Base-by-base conservation (phyloP, 352 stramenopile genomes). In the Globisporangium heterothallicum region DNA sequence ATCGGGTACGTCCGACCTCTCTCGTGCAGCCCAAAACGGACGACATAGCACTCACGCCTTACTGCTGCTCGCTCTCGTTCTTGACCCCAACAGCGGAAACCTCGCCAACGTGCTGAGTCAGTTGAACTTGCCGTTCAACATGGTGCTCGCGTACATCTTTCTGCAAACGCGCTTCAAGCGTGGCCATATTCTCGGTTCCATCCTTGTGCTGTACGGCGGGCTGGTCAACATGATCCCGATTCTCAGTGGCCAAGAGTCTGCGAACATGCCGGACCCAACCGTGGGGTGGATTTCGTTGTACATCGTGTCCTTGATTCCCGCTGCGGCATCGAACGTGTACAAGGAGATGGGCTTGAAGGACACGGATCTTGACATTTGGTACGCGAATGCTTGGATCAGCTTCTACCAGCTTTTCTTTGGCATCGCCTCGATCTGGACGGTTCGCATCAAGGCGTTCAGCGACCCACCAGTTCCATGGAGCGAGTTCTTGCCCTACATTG, bases 271-370 rank as follows among this genome's bases (percentile, higher is more conserved):
- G 6, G 83, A 94, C 52, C 72, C 82, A 9, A 90, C 72, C 14
- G 59, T 72, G 8, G 75, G 75, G 2, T 95, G 84, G 84, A 88
- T 91, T 53, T 60, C 63, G 51, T 66, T 95, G 19, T 92, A 84
- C 64, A 82, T 95, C 42, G 44, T 86, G 35, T 88, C 82, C 19
- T 53, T 90, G 21, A 44, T 93, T 3, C 82, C 82, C 3, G 61
- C 78, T 0, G 84, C 84, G 1, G 66, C 67, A 4, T 91, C 81
- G 25, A 95, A 95, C 32, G 83, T 91, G 22, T 94, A 93, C 73
- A 95, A 95, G 61, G 84, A 95, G 57, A 90, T 95, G 45, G 84
- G 77, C 12, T 66, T 95, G 18, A 95, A 95, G 56, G 80, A 88
- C 59, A 78, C 89, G 57, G 82, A 93, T 45, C 59, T 95, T 26